Evolutionary conservation across 2,329 filamentous ascomycete genomes (phyloP), one percentile per base, ranked within the genome.

Genomic region (Fusarium torreyae): DNA sequence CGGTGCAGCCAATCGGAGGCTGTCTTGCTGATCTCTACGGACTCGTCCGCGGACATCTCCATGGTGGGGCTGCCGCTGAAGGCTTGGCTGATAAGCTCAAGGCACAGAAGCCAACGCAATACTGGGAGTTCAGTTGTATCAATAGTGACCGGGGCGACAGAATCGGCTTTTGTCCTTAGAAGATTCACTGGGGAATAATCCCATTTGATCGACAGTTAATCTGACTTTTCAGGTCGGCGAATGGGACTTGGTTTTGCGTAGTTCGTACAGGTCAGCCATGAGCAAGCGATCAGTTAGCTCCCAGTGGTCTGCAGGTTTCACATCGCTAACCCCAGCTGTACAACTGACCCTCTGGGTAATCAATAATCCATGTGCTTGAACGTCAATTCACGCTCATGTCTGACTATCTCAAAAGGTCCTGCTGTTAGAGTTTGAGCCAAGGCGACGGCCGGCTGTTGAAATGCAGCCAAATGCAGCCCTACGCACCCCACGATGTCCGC

Each of bases 41-140:
- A 31, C 33, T 53, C n/a, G 42, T 69, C 65, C 66, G 60, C 54
- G 66, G 66, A 66, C 60, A 69, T 69, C 18, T 68, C 65, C 66
- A 66, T 50, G 59, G 61, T 59, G 53, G 62, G 53, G 59, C 53
- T 24, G 24, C 28, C 8, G 52, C 28, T 46, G 39, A 60, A 63
- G 24, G 50, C 33, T 34, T 53, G 45, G 36, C 24, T 26, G 31
- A 20, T 53, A 48, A 65, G 53, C 45, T 22, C 20, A 31, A 36
- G 24, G 44, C 39, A 22, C 44, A 58, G 34, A 38, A 36, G 14
- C 31, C 42, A 20, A 28, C 26, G 6, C 5, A 33, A 63, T 38
- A 48, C 36, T 22, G 11, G 5, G 17, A 38, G 18, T 43, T 14
- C 5, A 50, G 18, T 17, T 33, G 17, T 17, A 15, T 3, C 22